Percentiles rank a stretch among this genome's conserved stretches.
Evolutionary conservation across 2,329 filamentous ascomycete genomes (phyloP).

Genomic region (Sporothrix curviconia): DNA sequence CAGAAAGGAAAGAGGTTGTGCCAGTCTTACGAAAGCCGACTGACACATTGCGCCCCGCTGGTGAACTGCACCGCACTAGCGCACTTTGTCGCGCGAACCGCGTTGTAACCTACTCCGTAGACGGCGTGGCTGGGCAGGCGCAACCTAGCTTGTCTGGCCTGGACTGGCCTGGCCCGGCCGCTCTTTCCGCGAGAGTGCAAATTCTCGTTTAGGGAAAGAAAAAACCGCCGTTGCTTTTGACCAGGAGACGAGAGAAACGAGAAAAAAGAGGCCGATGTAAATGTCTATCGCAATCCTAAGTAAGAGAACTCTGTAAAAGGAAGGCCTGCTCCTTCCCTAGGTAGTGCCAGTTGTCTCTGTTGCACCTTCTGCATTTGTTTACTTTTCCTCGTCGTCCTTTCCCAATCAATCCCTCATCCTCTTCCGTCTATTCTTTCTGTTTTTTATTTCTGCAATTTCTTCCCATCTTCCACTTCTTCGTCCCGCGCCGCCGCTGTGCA

Average conservation of each 20-base stretch:
- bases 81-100: conserved; percentile 16
- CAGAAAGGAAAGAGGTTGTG: not conserved
- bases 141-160: no score
- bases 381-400: not conserved
- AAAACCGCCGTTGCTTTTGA: not conserved
- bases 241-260: not conserved
- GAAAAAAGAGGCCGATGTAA: no score
- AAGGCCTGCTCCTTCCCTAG: not conserved
- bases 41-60: not conserved
- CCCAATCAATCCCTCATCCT: no score
- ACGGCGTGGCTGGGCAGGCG: conserved; percentile 14
- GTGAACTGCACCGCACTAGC: conserved; percentile 3
- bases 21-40: not conserved
- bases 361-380: conserved; percentile 3
- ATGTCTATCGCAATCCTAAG: no score
- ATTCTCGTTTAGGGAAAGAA: conserved; percentile 3
- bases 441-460: not conserved
- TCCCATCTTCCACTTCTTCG: not conserved
- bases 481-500: not conserved
- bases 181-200: conserved; percentile 14
- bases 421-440: not conserved
- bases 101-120: conserved; percentile 13
- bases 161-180: conserved; percentile 6
- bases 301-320: no score
- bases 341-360: not conserved